Percentiles rank a stretch among this genome's conserved stretches.
Conservation (phyloP, 768 basidiomycete species). For the Cystobasidium ongulense region DNA sequence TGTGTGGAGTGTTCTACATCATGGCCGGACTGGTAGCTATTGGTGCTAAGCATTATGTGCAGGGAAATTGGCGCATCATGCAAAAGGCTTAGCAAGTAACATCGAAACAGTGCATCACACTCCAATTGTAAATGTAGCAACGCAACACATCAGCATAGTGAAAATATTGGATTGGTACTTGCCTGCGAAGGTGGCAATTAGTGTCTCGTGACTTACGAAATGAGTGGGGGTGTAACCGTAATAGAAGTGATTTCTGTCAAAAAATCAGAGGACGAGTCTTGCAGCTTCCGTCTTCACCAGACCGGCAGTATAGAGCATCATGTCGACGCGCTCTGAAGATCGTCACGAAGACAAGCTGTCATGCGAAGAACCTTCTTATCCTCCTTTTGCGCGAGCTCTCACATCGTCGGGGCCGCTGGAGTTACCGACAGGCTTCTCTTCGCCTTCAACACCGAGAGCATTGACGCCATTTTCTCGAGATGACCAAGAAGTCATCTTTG, state of each 20-base stretch:
- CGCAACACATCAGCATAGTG: too few species aligned
- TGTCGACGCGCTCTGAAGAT: background rate
- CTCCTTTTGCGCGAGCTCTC: background rate
- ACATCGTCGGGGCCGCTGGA: background rate
- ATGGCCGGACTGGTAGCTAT: slow-evolving; percentile 58
- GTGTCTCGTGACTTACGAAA: too few species aligned
- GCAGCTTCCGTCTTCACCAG: background rate
- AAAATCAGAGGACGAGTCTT: background rate
- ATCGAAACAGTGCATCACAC: too few species aligned
- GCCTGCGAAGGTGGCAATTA: too few species aligned
- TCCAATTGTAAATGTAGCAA: too few species aligned
- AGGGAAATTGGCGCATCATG: slow-evolving; percentile 44
- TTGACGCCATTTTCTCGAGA: background rate
- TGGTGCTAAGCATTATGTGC: slow-evolving; percentile 60
- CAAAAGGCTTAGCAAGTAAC: slow-evolving; percentile 1
- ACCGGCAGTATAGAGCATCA: too few species aligned
- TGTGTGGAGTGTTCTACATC: slow-evolving; percentile 52
- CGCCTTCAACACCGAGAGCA: background rate
- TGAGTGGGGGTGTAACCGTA: too few species aligned
- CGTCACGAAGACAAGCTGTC: background rate
- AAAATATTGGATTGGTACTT: too few species aligned
- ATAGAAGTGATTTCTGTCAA: too few species aligned
- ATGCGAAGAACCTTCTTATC: background rate
- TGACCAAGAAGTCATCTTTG: background rate
- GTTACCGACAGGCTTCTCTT: background rate